phyloP scores from a whole-genome alignment of 495 filamentous ascomycete species.

The Podospora pseudoanserina region DNA sequence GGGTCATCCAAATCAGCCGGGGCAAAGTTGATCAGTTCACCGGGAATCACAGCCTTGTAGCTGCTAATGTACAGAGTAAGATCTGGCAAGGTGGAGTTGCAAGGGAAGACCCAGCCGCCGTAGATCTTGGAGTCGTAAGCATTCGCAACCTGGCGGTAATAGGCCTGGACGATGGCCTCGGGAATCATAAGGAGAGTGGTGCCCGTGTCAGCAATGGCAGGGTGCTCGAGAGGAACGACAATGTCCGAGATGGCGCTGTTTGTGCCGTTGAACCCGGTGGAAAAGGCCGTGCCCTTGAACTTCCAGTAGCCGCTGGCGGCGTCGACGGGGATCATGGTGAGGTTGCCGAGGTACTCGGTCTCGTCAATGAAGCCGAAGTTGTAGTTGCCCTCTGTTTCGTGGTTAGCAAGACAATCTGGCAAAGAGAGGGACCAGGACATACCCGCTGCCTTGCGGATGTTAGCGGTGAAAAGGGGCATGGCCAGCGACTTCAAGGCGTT shows the following conservation, averaged over 20 bases:
- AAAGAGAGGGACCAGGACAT: constrained; percentile 23
- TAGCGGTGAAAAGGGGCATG: constrained; percentile 66
- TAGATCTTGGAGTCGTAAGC: constrained; percentile 44
- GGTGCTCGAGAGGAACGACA: constrained; percentile 52
- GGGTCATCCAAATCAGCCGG: constrained; percentile 40
- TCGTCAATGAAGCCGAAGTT: constrained; percentile 36
- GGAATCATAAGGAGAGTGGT: constrained; percentile 71
- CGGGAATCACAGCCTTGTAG: constrained; percentile 55
- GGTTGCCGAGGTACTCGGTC: constrained; percentile 54
- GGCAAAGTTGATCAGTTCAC: constrained; percentile 58
- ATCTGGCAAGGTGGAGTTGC: constrained; percentile 35
- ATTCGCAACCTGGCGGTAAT: constrained; percentile 63
- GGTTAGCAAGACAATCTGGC: constrained; percentile 64
- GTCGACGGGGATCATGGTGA: constrained; percentile 61
- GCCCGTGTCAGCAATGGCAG: constrained; percentile 59
- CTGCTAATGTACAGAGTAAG: constrained; percentile 57
- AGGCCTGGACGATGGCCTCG: constrained; percentile 53
- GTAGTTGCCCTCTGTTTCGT: constrained; percentile 40
- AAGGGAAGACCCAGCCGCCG: constrained; percentile 51
- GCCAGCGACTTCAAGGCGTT: constrained; percentile 60
- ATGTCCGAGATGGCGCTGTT: constrained; percentile 44
- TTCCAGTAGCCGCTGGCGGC: constrained; percentile 67
- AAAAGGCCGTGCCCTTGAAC: constrained; percentile 61
- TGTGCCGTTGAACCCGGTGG: constrained; percentile 42
- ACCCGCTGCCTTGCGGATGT: constrained; percentile 54